Base-by-base conservation (phyloP, 2,329 filamentous ascomycete species). In the Claviceps fusiformis region DNA sequence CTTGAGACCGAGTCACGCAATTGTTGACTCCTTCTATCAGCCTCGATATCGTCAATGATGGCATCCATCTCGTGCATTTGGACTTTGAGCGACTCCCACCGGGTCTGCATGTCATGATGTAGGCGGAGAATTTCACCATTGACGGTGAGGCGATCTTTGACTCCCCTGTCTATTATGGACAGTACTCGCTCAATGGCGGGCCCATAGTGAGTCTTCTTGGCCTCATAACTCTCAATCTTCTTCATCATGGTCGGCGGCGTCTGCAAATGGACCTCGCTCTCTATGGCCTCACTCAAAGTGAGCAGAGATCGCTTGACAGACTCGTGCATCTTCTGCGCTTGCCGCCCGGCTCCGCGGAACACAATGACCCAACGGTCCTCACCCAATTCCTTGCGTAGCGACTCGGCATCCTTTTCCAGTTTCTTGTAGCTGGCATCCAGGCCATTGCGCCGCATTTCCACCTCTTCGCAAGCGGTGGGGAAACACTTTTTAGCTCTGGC, bases 331-430 rank as follows among this genome's bases (percentile, higher is more conserved):
- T 95, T 95, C 62, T 93, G 83, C 5, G 93, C 92, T 70, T 96
- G 90, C 56, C 86, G 80, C 15, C 90, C 91, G 17, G 93, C 93
- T 60, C 93, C 92, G 55, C 92, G 83, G 73, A 98, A 98, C 41
- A 97, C 91, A 54, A 95, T 79, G 47, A 98, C 85, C 93, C 93
- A 98, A 55, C 90, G 85, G 65, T 98, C 93, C 67, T 98, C 93
- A 33, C 90, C 90, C 4, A 98, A 75, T 67, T 98, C 93, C 66
- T 90, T 87, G 59, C 91, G 81, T 50, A 98, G 71, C 1, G 87
- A 87, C 64, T 97, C 91, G 10, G 92, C 91, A 67, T 98, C 93
- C 58, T 83, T 83, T 68, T 96, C 88, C 2, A 98, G 79, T 66
- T 87, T 90, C 70, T 85, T 87, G 78, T 93, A 97, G 64, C 82